Base-by-base conservation (phyloP, 225 moss, liverwort and hornwort genomes). In the Ulota crispa region DNA sequence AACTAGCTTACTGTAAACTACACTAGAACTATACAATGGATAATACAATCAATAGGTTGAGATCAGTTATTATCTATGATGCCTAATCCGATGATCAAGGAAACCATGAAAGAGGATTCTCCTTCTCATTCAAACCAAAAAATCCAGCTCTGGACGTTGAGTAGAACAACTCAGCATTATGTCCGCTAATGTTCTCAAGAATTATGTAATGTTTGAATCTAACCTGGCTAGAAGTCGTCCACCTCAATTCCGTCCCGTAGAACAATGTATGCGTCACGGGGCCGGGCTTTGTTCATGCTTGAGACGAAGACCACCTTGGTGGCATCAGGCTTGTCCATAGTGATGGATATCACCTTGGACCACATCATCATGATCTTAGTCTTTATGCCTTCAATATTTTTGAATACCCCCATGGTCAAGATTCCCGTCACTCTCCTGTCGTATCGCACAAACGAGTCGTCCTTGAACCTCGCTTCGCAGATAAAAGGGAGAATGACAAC, bases 291-390 rank as follows among this genome's bases (percentile, higher is more conserved):
- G 82, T 88, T 93, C 86, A 96, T 93, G 63, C 93, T 92, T 1
- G 94, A 93, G 70, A 94, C 89, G 53, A 96, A 96, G n/a, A 92
- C 84, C 67, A 99, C 92, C 81, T 99, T 99, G 50, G 92, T 88
- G 34, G 84, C 42, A 4, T 86, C 90, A 30, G 92, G 86, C 61
- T 91, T 93, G 84, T 95, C 99, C 85, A 89, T 91, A 72, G 90
- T 88, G 70, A 99, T 66, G 20, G 89, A 87, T 19, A 91, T 87
- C 72, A 96, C 94, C 86, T 99, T 99, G 43, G 92, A 92, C 99
- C 99, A 99, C 84, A 96, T 94, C 89, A 99, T 87, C 88, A 96
- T 85, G 37, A 96, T 86, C 89, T 99, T 96, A 68, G 99, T 96
- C 80, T 99, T 99, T 79, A 99, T 76, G 9, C 99, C 99, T 57